Conservation (phyloP, 202 grass and related monocot genomes). For the Zizania palustris region DNA sequence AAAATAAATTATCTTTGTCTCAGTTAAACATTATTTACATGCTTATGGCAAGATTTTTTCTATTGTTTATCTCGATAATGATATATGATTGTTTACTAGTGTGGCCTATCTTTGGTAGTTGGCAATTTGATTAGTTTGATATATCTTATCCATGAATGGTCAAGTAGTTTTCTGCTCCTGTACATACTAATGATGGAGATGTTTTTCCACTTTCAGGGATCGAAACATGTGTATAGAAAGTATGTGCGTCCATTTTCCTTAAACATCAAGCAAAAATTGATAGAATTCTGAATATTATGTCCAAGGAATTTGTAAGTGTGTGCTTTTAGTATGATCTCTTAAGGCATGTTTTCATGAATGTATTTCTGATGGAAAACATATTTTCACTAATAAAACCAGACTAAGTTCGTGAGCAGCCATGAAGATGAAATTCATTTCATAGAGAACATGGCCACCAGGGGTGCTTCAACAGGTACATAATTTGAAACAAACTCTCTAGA, state of each 20-base stretch:
- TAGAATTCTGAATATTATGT: conserved; percentile 64
- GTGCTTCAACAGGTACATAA: conserved; percentile 62
- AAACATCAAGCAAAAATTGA: conserved; percentile 91
- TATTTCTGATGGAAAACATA: conserved; percentile 35
- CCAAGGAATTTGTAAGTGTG: conserved; percentile 78
- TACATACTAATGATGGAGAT: conserved; percentile 12
- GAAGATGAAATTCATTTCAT: conserved; percentile 77
- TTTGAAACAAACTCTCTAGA: conserved; percentile 12
- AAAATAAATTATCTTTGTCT: conserved; percentile 9
- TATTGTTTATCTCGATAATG: conserved; percentile 11
- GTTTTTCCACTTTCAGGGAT: conserved; percentile 61
- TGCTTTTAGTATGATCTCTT: conserved; percentile 14
- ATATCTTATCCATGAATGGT: not conserved
- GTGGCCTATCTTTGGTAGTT: not conserved
- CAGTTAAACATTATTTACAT: not conserved
- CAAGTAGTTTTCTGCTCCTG: not conserved
- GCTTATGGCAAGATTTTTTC: conserved; percentile 17
- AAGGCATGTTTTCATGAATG: conserved; percentile 13
- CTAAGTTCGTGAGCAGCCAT: conserved; percentile 74
- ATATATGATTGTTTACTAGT: not conserved
- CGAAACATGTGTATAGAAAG: conserved; percentile 81
- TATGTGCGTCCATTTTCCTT: conserved; percentile 71
- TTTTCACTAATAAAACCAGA: conserved; percentile 50
- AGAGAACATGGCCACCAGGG: conserved; percentile 60
- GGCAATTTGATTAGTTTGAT: not conserved